Conservation (phyloP, 2,329 filamentous ascomycete genomes). For the Sclerotinia nivalis region DNA sequence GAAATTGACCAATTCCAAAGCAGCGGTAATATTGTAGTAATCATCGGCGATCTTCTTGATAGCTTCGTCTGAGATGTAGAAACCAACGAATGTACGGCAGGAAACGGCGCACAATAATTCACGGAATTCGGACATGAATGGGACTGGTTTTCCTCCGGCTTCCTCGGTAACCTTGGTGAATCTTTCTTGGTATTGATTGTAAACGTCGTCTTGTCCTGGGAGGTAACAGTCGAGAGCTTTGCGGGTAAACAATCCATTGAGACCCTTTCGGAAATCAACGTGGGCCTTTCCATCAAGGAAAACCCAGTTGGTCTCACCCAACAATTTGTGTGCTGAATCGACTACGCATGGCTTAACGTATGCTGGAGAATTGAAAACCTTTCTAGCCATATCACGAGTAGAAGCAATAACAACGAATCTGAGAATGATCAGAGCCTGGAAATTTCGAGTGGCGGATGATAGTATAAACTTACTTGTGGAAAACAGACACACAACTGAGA, state of each 20-base stretch:
- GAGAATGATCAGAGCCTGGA: conserved; percentile 19
- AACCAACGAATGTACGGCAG: conserved; percentile 93
- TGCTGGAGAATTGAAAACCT: conserved; percentile 90
- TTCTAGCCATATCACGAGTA: conserved; percentile 90
- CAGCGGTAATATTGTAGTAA: conserved; percentile 94
- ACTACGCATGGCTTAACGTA: conserved; percentile 97
- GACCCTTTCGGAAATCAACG: conserved; percentile 94
- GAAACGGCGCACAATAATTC: conserved; percentile 94
- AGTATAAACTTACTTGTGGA: conserved; percentile 80
- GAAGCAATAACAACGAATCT: conserved; percentile 98
- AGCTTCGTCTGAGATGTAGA: conserved; percentile 88
- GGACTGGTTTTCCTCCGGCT: conserved; percentile 69
- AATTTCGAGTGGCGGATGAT: neutral
- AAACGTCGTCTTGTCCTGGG: conserved; percentile 88
- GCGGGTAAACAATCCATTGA: conserved; percentile 93
- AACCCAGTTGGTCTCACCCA: conserved; percentile 92
- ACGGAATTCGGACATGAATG: conserved; percentile 90
- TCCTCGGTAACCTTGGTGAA: conserved; percentile 76
- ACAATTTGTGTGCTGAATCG: conserved; percentile 88
- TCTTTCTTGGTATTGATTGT: conserved; percentile 79
- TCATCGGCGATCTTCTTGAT: conserved; percentile 95
- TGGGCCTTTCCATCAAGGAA: conserved; percentile 95
- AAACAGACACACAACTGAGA: conserved; percentile 95
- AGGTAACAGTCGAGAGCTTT: conserved; percentile 85
- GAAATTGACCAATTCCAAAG: conserved; percentile 96